Conservation (phyloP, 2,329 filamentous ascomycete genomes). For the Ophiostoma himal-ulmi region DNA sequence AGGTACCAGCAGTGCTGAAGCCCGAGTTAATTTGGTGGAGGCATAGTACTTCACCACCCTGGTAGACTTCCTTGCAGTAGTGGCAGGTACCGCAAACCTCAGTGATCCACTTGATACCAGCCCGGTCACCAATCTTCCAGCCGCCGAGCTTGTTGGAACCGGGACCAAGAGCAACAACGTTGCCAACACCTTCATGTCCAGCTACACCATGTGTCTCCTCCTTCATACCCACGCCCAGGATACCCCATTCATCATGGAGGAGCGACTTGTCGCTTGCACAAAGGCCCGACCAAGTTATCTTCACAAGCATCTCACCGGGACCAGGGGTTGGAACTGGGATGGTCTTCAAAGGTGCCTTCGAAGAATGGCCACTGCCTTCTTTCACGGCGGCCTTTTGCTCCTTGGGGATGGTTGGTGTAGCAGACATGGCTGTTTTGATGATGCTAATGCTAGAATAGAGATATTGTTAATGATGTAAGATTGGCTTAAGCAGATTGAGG, state of each 20-base stretch:
- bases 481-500: neutral
- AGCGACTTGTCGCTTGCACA: constrained; percentile 26
- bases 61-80: constrained; percentile 34
- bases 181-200: constrained; percentile 39
- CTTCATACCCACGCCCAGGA: constrained; percentile 21
- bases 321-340: constrained; percentile 19
- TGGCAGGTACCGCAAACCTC: constrained; percentile 36
- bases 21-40: constrained; percentile 24
- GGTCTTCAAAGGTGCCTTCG: constrained; percentile 14
- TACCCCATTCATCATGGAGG: constrained; percentile 24
- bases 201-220: constrained; percentile 18
- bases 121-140: constrained; percentile 35
- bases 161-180: constrained; percentile 34
- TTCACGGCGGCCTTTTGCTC: constrained; percentile 23
- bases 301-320: constrained; percentile 23
- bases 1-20: constrained; percentile 39
- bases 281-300: constrained; percentile 23
- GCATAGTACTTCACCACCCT: constrained; percentile 35
- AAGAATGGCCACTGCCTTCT: constrained; percentile 13
- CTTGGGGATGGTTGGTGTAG: constrained; percentile 23
- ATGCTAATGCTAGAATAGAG: neutral
- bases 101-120: constrained; percentile 36
- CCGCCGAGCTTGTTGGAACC: constrained; percentile 28
- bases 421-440: neutral
- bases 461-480: neutral